A percentile compares a stretch with the other conserved stretches of the same genome.
Conservation (phyloP, 768 basidiomycete species). For the Calocera viscosa region DNA sequence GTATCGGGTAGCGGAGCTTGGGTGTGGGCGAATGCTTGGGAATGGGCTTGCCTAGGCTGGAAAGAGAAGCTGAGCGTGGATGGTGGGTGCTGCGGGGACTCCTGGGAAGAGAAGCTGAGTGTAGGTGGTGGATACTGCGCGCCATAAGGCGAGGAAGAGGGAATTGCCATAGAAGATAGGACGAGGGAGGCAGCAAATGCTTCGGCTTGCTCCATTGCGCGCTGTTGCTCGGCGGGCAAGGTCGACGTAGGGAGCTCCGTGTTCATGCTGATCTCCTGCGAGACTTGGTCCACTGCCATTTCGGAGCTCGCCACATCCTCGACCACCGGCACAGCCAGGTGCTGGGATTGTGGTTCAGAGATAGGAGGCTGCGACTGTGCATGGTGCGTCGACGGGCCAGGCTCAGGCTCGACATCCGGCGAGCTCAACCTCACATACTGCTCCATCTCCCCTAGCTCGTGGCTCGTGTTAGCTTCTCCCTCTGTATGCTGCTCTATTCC, state of each 20-base stretch:
- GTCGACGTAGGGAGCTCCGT: neutral
- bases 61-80: no score
- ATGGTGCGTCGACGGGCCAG: neutral
- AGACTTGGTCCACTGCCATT: neutral
- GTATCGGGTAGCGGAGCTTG: no score
- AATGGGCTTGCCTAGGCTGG: no score
- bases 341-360: neutral
- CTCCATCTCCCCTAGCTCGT: conserved; percentile 3
- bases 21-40: no score
- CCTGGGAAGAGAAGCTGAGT: no score
- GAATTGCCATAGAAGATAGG: neutral
- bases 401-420: neutral
- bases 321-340: neutral
- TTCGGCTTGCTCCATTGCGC: conserved; percentile 1
- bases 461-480: neutral
- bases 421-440: conserved; percentile 1
- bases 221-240: neutral
- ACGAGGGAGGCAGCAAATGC: neutral
- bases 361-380: no score
- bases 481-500: neutral
- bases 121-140: neutral
- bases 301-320: neutral
- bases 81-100: no score
- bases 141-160: neutral
- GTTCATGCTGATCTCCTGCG: neutral